Base-by-base conservation (phyloP, 23 red algal species). In the Chondrus crispus region DNA sequence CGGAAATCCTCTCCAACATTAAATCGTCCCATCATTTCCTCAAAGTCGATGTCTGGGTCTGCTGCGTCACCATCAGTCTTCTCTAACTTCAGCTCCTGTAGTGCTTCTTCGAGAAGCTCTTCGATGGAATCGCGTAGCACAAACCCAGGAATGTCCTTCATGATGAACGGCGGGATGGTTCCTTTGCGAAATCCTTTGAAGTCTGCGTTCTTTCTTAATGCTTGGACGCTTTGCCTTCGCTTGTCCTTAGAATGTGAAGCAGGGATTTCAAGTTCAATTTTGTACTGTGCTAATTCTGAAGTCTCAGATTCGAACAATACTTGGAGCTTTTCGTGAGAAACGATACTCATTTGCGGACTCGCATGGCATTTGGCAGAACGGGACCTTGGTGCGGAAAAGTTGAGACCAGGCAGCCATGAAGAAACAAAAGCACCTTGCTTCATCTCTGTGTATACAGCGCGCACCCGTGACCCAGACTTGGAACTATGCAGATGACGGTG, bases 131-230 rank as follows among this genome's bases (percentile, higher is more conserved):
- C 78, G 2, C 68, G 32, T 4, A 92, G 49, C 14, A 92, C 79
- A 68, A 92, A 92, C 1, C 11, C 30, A 37, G 81, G 52, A 45
- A 94, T 38, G 60, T 85, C 58, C 32, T 87, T 87, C 53, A 94
- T 78, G 42, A 94, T 51, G 45, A 94, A 94, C 36, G 91, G 91
- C 20, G 91, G 91, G 28, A 94, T 87, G 1, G 91, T 86, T 45
- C 91, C 91, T 76, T 94, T 94, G 46, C 91, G 81, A 62, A 94
- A 94, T 19, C 91, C 91, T 37, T 74, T 53, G 40, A 87, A 94
- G 72, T 80, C 45, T 12, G 79, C 91, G 69, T 68, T 46, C 64
- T 94, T 74, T 71, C 80, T 86, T 16, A 92, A 28, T 30, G 43
- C 38, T 28, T 81, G 75, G 62, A 92, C 57, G 46, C 77, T 72